phyloP scores from a whole-genome alignment of 495 filamentous ascomycete species.

The Chaetomidium leptoderma region DNA sequence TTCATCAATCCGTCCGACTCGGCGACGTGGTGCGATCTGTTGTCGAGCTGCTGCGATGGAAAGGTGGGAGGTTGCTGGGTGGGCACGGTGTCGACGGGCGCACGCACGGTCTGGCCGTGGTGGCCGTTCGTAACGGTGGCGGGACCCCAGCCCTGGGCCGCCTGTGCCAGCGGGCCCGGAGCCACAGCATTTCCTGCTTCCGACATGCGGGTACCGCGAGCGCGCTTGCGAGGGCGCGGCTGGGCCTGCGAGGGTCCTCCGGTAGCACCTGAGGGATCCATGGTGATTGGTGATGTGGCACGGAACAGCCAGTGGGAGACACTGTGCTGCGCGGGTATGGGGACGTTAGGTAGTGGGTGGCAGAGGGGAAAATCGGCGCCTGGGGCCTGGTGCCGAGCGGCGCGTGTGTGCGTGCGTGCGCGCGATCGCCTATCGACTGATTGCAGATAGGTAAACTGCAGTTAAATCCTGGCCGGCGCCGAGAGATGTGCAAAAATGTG shows the following conservation, averaged over 20 bases:
- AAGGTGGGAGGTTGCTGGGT: slow-evolving; percentile 26
- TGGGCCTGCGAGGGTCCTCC: slow-evolving; percentile 24
- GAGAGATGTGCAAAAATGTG: not conserved
- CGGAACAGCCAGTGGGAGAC: slow-evolving; percentile 17
- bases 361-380: not conserved
- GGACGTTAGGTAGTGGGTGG: not conserved
- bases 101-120: slow-evolving; percentile 32
- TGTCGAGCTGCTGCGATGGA: slow-evolving; percentile 33
- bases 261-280: slow-evolving; percentile 22
- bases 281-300: slow-evolving; percentile 17
- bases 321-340: slow-evolving; percentile 15
- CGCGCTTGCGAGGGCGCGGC: slow-evolving; percentile 32
- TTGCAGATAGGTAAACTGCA: slow-evolving; percentile 5
- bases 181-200: slow-evolving; percentile 30
- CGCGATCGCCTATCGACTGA: slow-evolving; percentile 15
- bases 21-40: slow-evolving; percentile 32
- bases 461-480: not conserved
- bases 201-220: slow-evolving; percentile 23
- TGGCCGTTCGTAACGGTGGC: slow-evolving; percentile 19
- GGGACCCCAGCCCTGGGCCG: slow-evolving; percentile 22
- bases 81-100: slow-evolving; percentile 31
- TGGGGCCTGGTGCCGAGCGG: slow-evolving; percentile 7
- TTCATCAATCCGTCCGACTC: slow-evolving; percentile 32
- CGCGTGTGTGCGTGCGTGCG: slow-evolving; percentile 17
- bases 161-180: slow-evolving; percentile 17